Evolutionary conservation across 305 asterid species (phyloP), one percentile per base, ranked within the genome.

Genomic region (Fraxinus paxiana): DNA sequence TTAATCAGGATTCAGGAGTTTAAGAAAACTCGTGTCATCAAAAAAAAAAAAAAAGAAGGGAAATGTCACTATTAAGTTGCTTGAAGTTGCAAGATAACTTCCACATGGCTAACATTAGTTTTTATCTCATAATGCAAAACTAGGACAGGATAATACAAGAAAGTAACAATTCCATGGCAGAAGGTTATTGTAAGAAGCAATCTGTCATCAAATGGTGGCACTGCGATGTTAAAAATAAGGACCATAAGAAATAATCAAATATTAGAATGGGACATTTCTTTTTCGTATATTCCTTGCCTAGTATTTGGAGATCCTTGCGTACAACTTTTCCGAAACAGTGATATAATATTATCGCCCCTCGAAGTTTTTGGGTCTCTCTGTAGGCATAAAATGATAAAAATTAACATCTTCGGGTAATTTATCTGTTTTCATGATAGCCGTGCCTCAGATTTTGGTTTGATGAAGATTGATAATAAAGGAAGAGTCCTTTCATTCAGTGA

Each of bases 361-460:
- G 7, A 28, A 69, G 38, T 31, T 59, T 28, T 18, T 28, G 28
- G 5, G 26, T 81, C 48, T 20, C 18, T 18, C 74, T 69, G 9
- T 30, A 30, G 20, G 77, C 77, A 75, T 43, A 81, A 10, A 77
- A 51, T 51, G 63, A 51, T 51, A 51, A 17, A n/a, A 59, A 75
- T 71, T 46, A 65, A 46, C 72, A 54, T 77, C 65, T 54, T 75
- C 83, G 73, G 77, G 73, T 6, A 26, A 48, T 78, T 75, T 77
- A 61, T 79, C 65, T 82, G 63, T 84, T 87, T 90, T 70, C 83
- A 81, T 92, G 87, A 92, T 90, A 95, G 97, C 72, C 97, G 99
- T 54, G 99, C 99, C 91, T 95, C 99, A 85, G 98, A 96, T 88
- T 94, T 96, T 75, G 98, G 99, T 72, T 84, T 96, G 92, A 96